A percentile compares a stretch with the other conserved stretches of the same genome.
phyloP scores from a whole-genome alignment of 257 asterid species.

The Mitragyna speciosa region DNA sequence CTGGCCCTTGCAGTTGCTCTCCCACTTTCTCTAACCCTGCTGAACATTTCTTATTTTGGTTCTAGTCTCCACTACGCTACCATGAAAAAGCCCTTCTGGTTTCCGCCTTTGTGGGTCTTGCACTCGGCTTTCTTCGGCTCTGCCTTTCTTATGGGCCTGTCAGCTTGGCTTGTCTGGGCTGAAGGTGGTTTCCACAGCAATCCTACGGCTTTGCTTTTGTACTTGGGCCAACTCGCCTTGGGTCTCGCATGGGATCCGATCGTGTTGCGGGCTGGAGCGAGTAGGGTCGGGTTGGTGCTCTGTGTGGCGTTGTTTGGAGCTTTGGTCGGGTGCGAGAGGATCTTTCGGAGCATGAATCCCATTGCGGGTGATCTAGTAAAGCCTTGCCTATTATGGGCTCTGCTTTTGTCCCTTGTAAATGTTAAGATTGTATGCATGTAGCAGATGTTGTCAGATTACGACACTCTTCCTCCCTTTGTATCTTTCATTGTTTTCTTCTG shows the following conservation, averaged over 20 bases:
- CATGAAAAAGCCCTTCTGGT: slow-evolving; percentile 63
- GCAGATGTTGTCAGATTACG: not conserved
- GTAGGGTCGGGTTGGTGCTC: slow-evolving; percentile 54
- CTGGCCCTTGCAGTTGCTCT: slow-evolving; percentile 58
- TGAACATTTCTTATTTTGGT: slow-evolving; percentile 62
- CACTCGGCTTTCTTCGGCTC: slow-evolving; percentile 59
- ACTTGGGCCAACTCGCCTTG: slow-evolving; percentile 51
- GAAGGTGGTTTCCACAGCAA: slow-evolving; percentile 83
- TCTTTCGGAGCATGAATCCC: slow-evolving; percentile 59
- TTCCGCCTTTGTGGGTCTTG: slow-evolving; percentile 84
- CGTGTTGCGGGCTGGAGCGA: slow-evolving; percentile 64
- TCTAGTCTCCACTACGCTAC: slow-evolving; percentile 54
- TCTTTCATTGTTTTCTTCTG: not conserved
- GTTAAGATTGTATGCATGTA: slow-evolving; percentile 42
- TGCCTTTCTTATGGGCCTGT: slow-evolving; percentile 63
- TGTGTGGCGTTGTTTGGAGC: slow-evolving; percentile 62
- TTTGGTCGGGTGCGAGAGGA: slow-evolving; percentile 49
- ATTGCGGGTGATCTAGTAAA: slow-evolving; percentile 71
- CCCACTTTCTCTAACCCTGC: slow-evolving; percentile 51
- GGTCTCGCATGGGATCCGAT: slow-evolving; percentile 80
- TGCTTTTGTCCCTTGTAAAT: slow-evolving; percentile 51
- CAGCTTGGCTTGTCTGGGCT: slow-evolving; percentile 95
- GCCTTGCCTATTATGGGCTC: slow-evolving; percentile 71
- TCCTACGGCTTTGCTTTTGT: slow-evolving; percentile 56
- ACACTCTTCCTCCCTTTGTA: not conserved